These are phyloP conservation scores for Miscanthus lutarioriparius DNA, from an alignment of 176 grass and related monocot genomes.

Conservation along the genomic window DNA sequence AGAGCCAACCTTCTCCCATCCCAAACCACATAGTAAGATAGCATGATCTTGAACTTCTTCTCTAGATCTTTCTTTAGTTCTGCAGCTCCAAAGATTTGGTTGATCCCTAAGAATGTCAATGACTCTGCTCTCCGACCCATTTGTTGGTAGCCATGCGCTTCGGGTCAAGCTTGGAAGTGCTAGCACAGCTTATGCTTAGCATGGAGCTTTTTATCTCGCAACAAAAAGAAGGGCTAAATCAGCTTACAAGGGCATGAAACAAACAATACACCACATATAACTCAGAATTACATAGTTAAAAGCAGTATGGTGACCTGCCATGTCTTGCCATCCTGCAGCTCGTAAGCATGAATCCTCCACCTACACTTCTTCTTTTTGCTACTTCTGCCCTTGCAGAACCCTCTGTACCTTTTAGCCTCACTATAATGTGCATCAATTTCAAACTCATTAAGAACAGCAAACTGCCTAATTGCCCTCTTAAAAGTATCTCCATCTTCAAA, in stretches of 20 bases:
- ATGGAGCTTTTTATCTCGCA: background rate
- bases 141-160: background rate
- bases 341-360: background rate
- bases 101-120: background rate
- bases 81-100: background rate
- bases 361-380: background rate
- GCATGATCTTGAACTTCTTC: background rate
- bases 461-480: no score
- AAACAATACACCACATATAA: background rate
- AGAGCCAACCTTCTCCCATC: background rate
- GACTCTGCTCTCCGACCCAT: background rate
- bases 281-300: no score
- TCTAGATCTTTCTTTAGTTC: background rate
- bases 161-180: background rate
- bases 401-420: background rate
- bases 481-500: no score
- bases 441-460: background rate
- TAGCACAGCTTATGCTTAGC: background rate
- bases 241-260: no score
- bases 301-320: background rate
- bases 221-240: background rate
- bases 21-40: background rate
- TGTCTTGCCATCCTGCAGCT: background rate
- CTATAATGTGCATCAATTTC: background rate
- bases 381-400: background rate